These are phyloP conservation scores for Podaxis pistillaris DNA, from an alignment of 768 basidiomycete species.

Conservation along the genomic window DNA sequence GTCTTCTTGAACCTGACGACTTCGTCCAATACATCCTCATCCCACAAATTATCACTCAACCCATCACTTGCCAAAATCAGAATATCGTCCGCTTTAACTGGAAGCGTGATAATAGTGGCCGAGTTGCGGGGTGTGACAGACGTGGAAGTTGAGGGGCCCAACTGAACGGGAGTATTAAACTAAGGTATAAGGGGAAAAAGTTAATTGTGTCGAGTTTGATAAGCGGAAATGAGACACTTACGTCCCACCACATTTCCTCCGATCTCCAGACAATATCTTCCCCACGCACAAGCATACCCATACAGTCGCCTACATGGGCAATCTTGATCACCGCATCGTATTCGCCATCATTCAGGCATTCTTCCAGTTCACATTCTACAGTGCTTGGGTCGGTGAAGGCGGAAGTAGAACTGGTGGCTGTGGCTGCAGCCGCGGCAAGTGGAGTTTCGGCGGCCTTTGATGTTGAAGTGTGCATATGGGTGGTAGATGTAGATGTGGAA, in stretches of 20 bases:
- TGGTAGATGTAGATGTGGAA: background rate
- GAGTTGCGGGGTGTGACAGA: slow-evolving; percentile 37
- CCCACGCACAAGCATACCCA: slow-evolving; percentile 81
- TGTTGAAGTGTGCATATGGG: background rate
- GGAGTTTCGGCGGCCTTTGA: slow-evolving; percentile 3
- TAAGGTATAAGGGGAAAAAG: background rate
- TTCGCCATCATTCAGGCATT: background rate
- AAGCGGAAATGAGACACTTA: slow-evolving; percentile 31
- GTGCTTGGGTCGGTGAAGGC: background rate
- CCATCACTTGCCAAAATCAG: slow-evolving; percentile 83
- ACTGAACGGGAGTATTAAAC: slow-evolving; percentile 48
- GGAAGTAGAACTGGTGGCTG: slow-evolving; percentile 9
- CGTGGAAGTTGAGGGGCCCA: slow-evolving; percentile 35
- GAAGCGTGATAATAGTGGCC: slow-evolving; percentile 68
- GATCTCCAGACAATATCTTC: slow-evolving; percentile 81
- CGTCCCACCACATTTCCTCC: slow-evolving; percentile 91
- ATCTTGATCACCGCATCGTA: slow-evolving; percentile 70
- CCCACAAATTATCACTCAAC: slow-evolving; percentile 85
- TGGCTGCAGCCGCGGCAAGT: slow-evolving; percentile 1
- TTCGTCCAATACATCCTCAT: slow-evolving; percentile 84
- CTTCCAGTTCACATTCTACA: slow-evolving; percentile 12
- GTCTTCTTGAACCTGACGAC: slow-evolving; percentile 53
- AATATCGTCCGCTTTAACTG: slow-evolving; percentile 70
- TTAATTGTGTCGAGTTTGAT: background rate
- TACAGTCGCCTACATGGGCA: slow-evolving; percentile 86